Percentiles rank a stretch among this genome's conserved stretches.
Conservation (phyloP, 1,284 basidiomycete species). For the Boletus chippewaensis region DNA sequence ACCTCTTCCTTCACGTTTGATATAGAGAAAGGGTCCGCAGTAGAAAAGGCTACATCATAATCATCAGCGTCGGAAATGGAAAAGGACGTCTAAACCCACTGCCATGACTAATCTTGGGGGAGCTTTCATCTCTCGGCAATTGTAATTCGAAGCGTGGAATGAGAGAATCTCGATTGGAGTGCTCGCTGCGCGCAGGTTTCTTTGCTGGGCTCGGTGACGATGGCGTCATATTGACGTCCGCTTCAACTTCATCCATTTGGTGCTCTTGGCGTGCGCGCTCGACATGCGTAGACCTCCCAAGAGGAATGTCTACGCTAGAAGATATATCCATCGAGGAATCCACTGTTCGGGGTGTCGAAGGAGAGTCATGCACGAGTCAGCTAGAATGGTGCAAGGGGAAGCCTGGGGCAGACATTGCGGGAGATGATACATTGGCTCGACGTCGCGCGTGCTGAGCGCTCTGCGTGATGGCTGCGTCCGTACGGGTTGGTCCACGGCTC, state of each 20-base stretch:
- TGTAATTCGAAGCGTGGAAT: slow-evolving; percentile 40
- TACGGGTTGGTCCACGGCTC: slow-evolving; percentile 53
- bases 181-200: slow-evolving; percentile 11
- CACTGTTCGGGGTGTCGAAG: slow-evolving; percentile 18
- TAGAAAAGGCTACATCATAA: slow-evolving; percentile 10
- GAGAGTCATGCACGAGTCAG: slow-evolving; percentile 7
- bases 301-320: slow-evolving; percentile 34
- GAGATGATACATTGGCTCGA: slow-evolving; percentile 26
- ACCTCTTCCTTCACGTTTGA: slow-evolving; percentile 29
- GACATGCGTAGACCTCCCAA: slow-evolving; percentile 44
- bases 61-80: background rate
- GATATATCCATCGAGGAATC: slow-evolving; percentile 20
- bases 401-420: slow-evolving; percentile 19
- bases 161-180: slow-evolving; percentile 27
- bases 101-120: slow-evolving; percentile 15
- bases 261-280: slow-evolving; percentile 40
- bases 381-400: slow-evolving; percentile 18
- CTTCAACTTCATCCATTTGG: slow-evolving; percentile 35
- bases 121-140: slow-evolving; percentile 17
- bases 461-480: slow-evolving; percentile 61
- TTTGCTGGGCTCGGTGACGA: slow-evolving; percentile 57
- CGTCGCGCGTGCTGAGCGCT: slow-evolving; percentile 34
- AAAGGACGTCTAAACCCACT: slow-evolving; percentile 14
- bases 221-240: slow-evolving; percentile 48
- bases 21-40: slow-evolving; percentile 23